Base-by-base conservation (phyloP, 2,329 filamentous ascomycete species). In the Thielaviopsis populi region DNA sequence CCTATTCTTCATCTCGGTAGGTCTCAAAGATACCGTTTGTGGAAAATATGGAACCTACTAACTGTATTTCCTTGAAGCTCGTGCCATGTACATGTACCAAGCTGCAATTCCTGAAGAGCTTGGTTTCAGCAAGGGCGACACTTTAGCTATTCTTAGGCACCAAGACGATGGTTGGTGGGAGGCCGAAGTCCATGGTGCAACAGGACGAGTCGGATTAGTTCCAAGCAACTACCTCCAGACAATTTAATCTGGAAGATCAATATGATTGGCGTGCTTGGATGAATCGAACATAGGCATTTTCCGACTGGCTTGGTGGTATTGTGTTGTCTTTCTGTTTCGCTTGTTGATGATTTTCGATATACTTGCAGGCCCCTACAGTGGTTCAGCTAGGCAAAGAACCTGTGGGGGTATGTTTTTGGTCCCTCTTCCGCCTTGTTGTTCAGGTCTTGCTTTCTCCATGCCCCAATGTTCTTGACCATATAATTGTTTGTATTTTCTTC, bases 111-210 rank as follows among this genome's bases (percentile, higher is more conserved):
- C 92, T 0, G 94, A 97, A 72, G 95, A 99, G 75, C 78, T 99
- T 22, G 87, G 88, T 15, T 99, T 99, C 74, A 80, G 80, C 58
- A 99, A 99, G 77, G 91, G 91, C 59, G 95, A 99, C 71, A 84
- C 92, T 66, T 79, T 99, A 15, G 90, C 92, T 1, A 85, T 99
- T 15, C 78, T 96, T 58, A 82, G 91, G 66, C 84, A 95, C 70
- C 94, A 99, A 75, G 94, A 99, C 72, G 94, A 99, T 72, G 94
- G 94, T 22, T 99, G 94, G 94, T 99, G 95, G 94, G 94, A 99
- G 76, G 95, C 95, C 13, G 92, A 96, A 74, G 83, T 96, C 48
- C 88, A 91, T 56, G 85, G 86, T 27, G 79, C 80, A 67, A 81
- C 79, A 67, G 83, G 80, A 60, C 79, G 75, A 60, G 72, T 79